Evolutionary conservation across 345 rosid species (phyloP), one percentile per base, ranked within the genome.

Genomic region (Eucalyptus microcorys): DNA sequence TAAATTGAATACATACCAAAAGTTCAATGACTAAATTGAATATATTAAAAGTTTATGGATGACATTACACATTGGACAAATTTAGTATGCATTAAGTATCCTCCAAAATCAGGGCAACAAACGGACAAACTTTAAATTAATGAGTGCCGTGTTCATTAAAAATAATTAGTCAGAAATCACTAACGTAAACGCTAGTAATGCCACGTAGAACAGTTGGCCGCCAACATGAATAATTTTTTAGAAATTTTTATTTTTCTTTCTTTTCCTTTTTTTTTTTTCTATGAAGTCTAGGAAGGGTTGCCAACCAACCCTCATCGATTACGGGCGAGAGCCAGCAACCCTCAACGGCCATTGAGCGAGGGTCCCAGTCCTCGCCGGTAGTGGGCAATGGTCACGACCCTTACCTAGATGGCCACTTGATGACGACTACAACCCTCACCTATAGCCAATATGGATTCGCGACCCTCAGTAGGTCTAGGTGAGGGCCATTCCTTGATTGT

Each of bases 141-240:
- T 11, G 64, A 57, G 30, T 49, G 52, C 19, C 66, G 27, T 5
- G 68, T 27, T 59, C 34, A 12, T 59, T 59, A 24, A 24, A 55
- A 55, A 55, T 55, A 55, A 55, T 55, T 55, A 4, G 30, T 55
- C 1, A 24, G 1, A 55, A 24, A 55, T 22, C 61, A 8, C 27
- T 55, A 10, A 24, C 13, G 3, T 8, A 24, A 24, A 55, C 0
- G 3, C 3, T 55, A 22, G 30, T 55, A 24, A 55, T 55, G 13
- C 5, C 27, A 55, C 3, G 1, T 55, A 22, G 13, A 24, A 55
- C 1, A 24, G 8, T 59, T 0, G 32, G 2, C 0, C 7, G 7
- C 66, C 1, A 59, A 59, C 32, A 27, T 12, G n/a, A 27, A 59
- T 7, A 59, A 27, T 26, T 59, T 59, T 59, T 59, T 59, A 59